phyloP scores from a whole-genome alignment of 2,329 filamentous ascomycete species.

The Fusarium sp. region DNA sequence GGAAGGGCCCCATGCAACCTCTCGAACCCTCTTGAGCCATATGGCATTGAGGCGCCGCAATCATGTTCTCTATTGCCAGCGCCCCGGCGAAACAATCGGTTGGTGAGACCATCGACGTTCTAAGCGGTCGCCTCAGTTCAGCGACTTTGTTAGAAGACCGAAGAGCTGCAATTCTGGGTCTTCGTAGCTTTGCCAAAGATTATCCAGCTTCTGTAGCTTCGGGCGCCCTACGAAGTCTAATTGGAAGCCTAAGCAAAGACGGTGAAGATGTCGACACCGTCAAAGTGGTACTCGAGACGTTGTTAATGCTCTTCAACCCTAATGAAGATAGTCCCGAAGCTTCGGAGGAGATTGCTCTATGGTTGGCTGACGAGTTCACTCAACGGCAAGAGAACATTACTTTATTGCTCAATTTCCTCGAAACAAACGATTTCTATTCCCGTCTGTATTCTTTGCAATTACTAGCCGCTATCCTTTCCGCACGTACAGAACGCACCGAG shows the following conservation, averaged over 20 bases:
- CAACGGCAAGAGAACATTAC: conserved; percentile 98
- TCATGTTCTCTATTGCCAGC: conserved; percentile 73
- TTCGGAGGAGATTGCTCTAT: conserved; percentile 94
- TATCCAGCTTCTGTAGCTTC: conserved; percentile 97
- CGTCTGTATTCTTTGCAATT: conserved; percentile 92
- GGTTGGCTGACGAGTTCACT: conserved; percentile 98
- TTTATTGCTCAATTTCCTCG: conserved; percentile 87
- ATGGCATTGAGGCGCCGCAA: conserved; percentile 48
- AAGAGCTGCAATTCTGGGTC: conserved; percentile 88
- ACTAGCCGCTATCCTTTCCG: conserved; percentile 84
- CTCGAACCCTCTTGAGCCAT: conserved; percentile 35
- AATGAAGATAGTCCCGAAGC: conserved; percentile 84
- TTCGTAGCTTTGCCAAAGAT: conserved; percentile 95
- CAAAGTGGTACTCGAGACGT: conserved; percentile 92
- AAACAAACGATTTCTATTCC: conserved; percentile 88
- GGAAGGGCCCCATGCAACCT: conserved; percentile 29
- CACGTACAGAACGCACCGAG: conserved; percentile 90
- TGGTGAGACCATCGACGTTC: conserved; percentile 89
- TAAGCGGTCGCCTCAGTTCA: conserved; percentile 87
- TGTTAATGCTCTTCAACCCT: conserved; percentile 89
- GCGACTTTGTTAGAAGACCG: conserved; percentile 95
- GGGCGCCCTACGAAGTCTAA: conserved; percentile 88
- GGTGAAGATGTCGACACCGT: conserved; percentile 95
- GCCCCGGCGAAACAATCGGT: conserved; percentile 96
- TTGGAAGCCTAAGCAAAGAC: conserved; percentile 86